Percentiles rank a stretch among this genome's conserved stretches.
Evolutionary conservation across 2,329 filamentous ascomycete species (phyloP).

Genomic region (Claviceps africana): DNA sequence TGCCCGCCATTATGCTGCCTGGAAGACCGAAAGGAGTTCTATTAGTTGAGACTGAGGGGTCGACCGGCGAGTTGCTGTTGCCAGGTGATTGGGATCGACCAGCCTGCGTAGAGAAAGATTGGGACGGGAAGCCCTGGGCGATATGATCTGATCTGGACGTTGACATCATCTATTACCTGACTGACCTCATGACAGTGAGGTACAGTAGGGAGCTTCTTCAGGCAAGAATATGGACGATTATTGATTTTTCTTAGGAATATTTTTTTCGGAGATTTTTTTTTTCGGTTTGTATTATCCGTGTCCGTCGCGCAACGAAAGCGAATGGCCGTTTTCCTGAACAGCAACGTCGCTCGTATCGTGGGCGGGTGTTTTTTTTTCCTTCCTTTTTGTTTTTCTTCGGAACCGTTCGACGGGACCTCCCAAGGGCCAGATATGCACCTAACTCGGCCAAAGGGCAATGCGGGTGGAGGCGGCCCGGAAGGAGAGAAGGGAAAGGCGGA

Average conservation of each 20-base stretch:
- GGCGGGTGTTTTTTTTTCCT: neutral
- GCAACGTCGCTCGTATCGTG: neutral
- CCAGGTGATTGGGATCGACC: slow-evolving; percentile 65
- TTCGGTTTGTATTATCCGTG: slow-evolving; percentile 2
- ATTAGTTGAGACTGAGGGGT: slow-evolving; percentile 47
- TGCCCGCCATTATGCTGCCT: slow-evolving; percentile 47
- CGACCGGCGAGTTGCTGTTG: slow-evolving; percentile 68
- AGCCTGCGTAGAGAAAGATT: slow-evolving; percentile 47
- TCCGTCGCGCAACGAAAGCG: neutral
- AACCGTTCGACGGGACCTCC: neutral
- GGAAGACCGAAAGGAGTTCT: slow-evolving; percentile 63
- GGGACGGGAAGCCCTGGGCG: slow-evolving; percentile 67
- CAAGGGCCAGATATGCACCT: neutral
- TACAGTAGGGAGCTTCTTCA: neutral
- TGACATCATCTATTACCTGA: slow-evolving; percentile 82
- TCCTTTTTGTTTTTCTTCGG: too few relatives aligned
- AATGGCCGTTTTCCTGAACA: neutral
- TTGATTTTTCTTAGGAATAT: slow-evolving; percentile 1
- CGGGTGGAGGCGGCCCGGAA: neutral
- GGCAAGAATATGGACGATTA: neutral
- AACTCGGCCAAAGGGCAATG: neutral
- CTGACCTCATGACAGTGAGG: slow-evolving; percentile 7
- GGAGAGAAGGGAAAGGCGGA: slow-evolving; percentile 2
- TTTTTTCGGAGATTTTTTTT: too few relatives aligned
- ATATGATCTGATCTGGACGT: slow-evolving; percentile 75